Conservation (phyloP, 2,329 filamentous ascomycete species). For the Aspergillus unguis region DNA sequence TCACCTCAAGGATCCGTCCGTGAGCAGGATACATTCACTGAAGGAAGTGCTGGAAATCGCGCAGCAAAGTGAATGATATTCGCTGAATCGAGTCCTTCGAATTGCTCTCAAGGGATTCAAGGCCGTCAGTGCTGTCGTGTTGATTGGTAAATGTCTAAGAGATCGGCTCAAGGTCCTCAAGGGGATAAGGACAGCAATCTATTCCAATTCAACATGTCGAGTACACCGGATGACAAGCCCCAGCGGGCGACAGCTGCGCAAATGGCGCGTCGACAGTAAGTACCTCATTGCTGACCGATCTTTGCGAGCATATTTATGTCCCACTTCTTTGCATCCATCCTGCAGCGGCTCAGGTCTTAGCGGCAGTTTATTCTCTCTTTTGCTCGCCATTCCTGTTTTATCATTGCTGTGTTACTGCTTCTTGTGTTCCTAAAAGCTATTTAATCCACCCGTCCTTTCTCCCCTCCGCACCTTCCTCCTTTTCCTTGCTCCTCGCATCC, state of each 20-base stretch:
- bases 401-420: neutral
- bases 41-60: slow-evolving; percentile 1
- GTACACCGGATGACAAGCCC: slow-evolving; percentile 44
- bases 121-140: slow-evolving; percentile 4
- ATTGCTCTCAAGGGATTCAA: slow-evolving; percentile 16
- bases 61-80: slow-evolving; percentile 15
- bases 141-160: slow-evolving; percentile 39
- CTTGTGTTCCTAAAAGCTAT: neutral
- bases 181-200: slow-evolving; percentile 31
- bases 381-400: neutral
- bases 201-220: slow-evolving; percentile 36
- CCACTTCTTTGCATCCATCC: slow-evolving; percentile 8
- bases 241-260: slow-evolving; percentile 54
- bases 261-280: slow-evolving; percentile 55
- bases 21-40: neutral
- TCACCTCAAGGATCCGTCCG: neutral
- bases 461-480: neutral
- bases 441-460: neutral
- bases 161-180: slow-evolving; percentile 35
- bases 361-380: neutral
- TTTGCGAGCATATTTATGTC: slow-evolving; percentile 14
- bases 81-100: slow-evolving; percentile 7
- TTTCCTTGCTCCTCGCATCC: neutral
- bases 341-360: slow-evolving; percentile 1
- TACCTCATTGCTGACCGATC: slow-evolving; percentile 25